Conservation (phyloP, 306 rosid species). For the Carpinus fangiana region DNA sequence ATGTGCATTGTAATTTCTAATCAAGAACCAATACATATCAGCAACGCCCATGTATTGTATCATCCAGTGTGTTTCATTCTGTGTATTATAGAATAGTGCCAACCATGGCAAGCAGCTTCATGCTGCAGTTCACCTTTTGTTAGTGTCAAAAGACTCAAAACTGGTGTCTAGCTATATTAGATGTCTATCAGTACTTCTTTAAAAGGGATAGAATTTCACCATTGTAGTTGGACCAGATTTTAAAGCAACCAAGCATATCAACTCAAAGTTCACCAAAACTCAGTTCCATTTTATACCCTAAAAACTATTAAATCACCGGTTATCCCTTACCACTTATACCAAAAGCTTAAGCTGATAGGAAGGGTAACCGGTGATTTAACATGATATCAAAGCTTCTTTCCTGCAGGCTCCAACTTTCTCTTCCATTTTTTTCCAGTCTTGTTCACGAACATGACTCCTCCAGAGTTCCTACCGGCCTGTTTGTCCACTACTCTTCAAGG, state of each 20-base stretch:
- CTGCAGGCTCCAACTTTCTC: too few relatives aligned
- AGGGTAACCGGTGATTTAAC: too few relatives aligned
- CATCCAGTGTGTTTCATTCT: background rate
- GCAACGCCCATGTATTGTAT: background rate
- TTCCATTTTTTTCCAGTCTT: too few relatives aligned
- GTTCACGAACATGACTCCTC: too few relatives aligned
- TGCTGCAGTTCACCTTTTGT: background rate
- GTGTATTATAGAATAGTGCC: background rate
- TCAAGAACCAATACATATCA: background rate
- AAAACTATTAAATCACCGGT: background rate
- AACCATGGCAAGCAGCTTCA: conserved; percentile 9
- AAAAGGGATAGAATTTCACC: background rate
- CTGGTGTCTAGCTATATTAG: conserved; percentile 8
- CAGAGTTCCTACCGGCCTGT: too few relatives aligned
- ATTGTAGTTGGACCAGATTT: conserved; percentile 6
- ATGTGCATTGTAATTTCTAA: background rate
- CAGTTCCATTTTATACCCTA: conserved; percentile 1
- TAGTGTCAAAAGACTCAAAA: background rate
- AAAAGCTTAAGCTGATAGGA: too few relatives aligned
- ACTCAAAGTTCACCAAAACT: conserved; percentile 8
- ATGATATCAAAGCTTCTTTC: too few relatives aligned
- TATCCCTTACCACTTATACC: too few relatives aligned
- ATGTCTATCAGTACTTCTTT: conserved; percentile 10
- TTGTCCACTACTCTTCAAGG: too few relatives aligned
- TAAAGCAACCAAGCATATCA: background rate